Evolutionary conservation across 768 basidiomycete genomes (phyloP), one percentile per base, ranked within the genome.

Genomic region (Chlorophyllum brunneum): DNA sequence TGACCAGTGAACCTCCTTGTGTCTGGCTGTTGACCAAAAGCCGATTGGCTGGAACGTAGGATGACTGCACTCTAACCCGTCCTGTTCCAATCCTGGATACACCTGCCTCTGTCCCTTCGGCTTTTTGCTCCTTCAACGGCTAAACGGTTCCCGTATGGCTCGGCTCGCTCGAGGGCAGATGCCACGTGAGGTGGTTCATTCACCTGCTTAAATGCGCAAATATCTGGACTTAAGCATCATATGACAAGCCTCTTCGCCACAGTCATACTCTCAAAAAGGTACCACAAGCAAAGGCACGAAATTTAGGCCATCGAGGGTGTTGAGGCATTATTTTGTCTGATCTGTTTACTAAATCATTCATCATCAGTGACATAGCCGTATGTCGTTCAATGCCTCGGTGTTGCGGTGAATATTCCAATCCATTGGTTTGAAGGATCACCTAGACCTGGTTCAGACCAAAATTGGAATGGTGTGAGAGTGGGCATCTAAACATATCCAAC

Each of bases 401-500:
- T n/a, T 37, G 36, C 36, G 18, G 18, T 5, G 4, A 4, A 4
- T 15, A 37, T 16, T 5, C 4, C 36, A 37, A 37, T 37, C 13
- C 18, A 16, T 37, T 37, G 15, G 18, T 5, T 7, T 37, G 22
- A 5, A 13, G 5, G 41, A 24, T 42, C 22, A 24, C 3, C 41
- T n/a, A 16, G 5, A 24, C 26, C 41, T 24, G 3, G 24, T 22
- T 26, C 16, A 8, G 33, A 6, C 15, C 23, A 48, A 18, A 38
- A 27, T 37, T n/a, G 16, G 48, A 5, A 15, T 39, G n/a, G 48
- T 40, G 48, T 50, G 48, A 39, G 48, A 50, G 38, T 39, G 38
- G 39, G 48, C 18, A 40, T 50, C 48, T 22, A 50, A 40, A 40
- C 48, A 40, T 40, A n/a, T n/a, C n/a, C n/a, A n/a, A n/a, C n/a